phyloP scores from a whole-genome alignment of 2,329 filamentous ascomycete species.

The Paecilomyces formosus region DNA sequence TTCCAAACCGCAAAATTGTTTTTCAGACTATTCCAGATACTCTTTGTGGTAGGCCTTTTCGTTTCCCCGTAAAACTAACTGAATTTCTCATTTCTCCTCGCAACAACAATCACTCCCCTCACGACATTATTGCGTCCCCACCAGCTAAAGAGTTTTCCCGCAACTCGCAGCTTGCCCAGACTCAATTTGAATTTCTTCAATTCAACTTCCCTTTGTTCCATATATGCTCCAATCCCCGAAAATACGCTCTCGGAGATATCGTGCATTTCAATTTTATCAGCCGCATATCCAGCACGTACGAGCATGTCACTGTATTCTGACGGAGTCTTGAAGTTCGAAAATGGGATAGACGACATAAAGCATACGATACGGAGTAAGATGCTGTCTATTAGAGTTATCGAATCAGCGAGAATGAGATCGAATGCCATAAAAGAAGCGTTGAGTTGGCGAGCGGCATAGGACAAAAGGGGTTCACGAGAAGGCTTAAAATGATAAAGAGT shows the following conservation, averaged over 20 bases:
- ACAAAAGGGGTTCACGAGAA: slow-evolving; percentile 42
- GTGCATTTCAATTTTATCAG: slow-evolving; percentile 32
- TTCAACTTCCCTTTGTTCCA: slow-evolving; percentile 30
- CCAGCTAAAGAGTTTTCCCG: slow-evolving; percentile 32
- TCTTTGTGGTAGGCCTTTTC: too few relatives aligned
- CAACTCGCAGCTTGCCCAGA: slow-evolving; percentile 28
- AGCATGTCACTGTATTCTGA: slow-evolving; percentile 41
- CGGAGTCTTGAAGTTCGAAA: slow-evolving; percentile 42
- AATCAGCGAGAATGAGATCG: slow-evolving; percentile 40
- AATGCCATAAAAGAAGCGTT: slow-evolving; percentile 49
- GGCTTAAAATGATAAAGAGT: slow-evolving; percentile 52
- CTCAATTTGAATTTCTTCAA: slow-evolving; percentile 28
- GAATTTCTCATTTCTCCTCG: slow-evolving; percentile 11
- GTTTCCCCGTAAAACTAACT: neutral
- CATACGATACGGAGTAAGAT: slow-evolving; percentile 38
- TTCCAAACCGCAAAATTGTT: too few relatives aligned
- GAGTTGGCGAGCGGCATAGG: slow-evolving; percentile 33
- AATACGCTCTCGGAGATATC: slow-evolving; percentile 52
- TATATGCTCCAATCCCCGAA: slow-evolving; percentile 38
- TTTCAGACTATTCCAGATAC: too few relatives aligned
- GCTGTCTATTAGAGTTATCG: slow-evolving; percentile 15
- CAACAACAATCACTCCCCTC: slow-evolving; percentile 33
- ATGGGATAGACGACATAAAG: slow-evolving; percentile 42
- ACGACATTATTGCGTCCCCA: slow-evolving; percentile 33
- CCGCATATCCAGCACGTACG: slow-evolving; percentile 41